Base-by-base conservation (phyloP, 2,329 filamentous ascomycete genomes). In the Graphium sp. region DNA sequence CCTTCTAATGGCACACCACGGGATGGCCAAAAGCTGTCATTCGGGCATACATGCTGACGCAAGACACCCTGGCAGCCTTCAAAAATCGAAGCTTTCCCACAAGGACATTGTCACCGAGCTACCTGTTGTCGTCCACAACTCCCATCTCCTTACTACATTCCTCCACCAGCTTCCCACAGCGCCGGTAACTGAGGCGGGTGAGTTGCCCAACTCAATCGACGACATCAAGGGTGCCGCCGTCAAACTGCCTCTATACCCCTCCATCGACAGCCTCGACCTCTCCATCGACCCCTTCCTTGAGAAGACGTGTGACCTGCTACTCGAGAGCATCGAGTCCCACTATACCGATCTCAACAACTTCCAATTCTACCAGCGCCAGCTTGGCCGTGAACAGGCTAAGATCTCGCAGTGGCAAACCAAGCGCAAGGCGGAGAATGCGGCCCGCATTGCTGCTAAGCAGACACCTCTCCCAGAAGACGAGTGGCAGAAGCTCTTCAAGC, bases 291-390 rank as follows among this genome's bases (percentile, higher is more conserved):
- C 89, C 18, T 93, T 91, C 66, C 74, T 98, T 26, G 87, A 95
- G 67, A 93, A 94, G 71, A 93, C 87, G 29, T 93, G 84, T 59
- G 87, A 98, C 49, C 72, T 94, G 41, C 72, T 98, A 32, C 74
- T 95, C 37, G 89, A 98, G 49, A 84, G 79, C 62, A 93, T 98
- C 52, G 89, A 98, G 64, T 78, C 79, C 32, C 89, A 98, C 64
- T 89, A 95, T 61, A 93, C 85, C 35, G 89, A 98, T 58, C 78
- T 92, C 52, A 95, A 95, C 73, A 98, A 98, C 69, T 89, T 91
- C 62, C 85, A 94, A 56, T 73, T 70, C 68, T 94, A 94, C 64
- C 84, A 94, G 60, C 74, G 89, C 46, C 84, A 91, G 48, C 67
- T 95, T 33, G 78, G 76, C 30, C 81, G 89, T 43, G 89, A 98